Conservation (phyloP, 371 early-diverging fungal species). For the Mortierella sp. region DNA sequence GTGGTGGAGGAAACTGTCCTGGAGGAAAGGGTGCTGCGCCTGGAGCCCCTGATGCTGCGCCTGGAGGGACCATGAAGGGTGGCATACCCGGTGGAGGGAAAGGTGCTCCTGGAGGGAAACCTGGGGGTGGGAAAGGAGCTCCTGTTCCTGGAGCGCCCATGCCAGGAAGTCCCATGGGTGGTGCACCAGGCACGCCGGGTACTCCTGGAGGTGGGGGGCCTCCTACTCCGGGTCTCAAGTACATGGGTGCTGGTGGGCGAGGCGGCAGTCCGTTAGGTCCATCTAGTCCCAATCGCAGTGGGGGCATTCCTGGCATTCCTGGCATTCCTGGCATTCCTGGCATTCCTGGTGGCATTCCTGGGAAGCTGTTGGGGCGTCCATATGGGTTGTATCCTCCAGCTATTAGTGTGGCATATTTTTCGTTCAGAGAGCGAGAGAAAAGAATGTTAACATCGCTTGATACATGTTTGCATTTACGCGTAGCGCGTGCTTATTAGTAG, state of each 20-base stretch:
- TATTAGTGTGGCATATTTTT: not conserved
- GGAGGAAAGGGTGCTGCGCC: slow-evolving; percentile 23
- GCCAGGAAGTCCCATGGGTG: slow-evolving; percentile 1
- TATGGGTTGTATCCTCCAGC: slow-evolving; percentile 60
- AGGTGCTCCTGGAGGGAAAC: slow-evolving; percentile 48
- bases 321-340: slow-evolving; percentile 64
- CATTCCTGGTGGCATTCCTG: slow-evolving; percentile 66
- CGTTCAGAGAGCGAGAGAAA: too few species aligned
- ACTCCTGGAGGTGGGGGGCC: slow-evolving; percentile 23
- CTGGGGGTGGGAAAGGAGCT: slow-evolving; percentile 35
- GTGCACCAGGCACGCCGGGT: slow-evolving; percentile 6
- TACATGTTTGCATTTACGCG: not conserved
- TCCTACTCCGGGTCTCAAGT: slow-evolving; percentile 39
- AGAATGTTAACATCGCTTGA: not conserved
- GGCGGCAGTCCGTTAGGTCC: slow-evolving; percentile 36
- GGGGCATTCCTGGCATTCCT: slow-evolving; percentile 65
- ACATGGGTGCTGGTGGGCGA: slow-evolving; percentile 44
- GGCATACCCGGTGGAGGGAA: slow-evolving; percentile 41
- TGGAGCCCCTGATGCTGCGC: slow-evolving; percentile 30
- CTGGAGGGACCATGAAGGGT: slow-evolving; percentile 22
- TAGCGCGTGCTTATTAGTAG: not conserved
- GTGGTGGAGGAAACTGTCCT: slow-evolving; percentile 35
- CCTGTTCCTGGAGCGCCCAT: slow-evolving; percentile 26
- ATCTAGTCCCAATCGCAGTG: slow-evolving; percentile 24
- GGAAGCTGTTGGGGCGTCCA: slow-evolving; percentile 66